phyloP scores from a whole-genome alignment of 192 early-diverging fungal genomes.

The Umbelopsis sp. region DNA sequence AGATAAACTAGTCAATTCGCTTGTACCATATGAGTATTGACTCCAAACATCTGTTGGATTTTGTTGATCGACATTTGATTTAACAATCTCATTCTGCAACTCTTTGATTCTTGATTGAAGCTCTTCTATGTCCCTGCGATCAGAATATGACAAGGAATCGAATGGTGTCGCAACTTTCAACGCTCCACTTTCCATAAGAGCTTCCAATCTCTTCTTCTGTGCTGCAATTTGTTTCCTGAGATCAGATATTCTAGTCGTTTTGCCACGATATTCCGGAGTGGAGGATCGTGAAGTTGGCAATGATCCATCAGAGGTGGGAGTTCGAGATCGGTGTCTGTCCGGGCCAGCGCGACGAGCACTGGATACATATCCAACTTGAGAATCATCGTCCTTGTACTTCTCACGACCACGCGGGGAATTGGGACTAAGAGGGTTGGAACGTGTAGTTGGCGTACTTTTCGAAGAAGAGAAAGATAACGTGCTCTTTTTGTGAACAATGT shows the following conservation, averaged over 20 bases:
- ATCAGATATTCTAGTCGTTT: conserved; percentile 38
- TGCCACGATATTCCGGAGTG: conserved; percentile 40
- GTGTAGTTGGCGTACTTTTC: conserved; percentile 16
- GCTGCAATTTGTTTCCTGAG: conserved; percentile 34
- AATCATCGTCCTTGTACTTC: conserved; percentile 26
- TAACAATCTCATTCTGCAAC: conserved; percentile 39
- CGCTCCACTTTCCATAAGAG: conserved; percentile 21
- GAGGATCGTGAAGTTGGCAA: conserved; percentile 2
- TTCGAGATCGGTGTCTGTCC: conserved; percentile 25
- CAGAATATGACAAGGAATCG: conserved; percentile 24
- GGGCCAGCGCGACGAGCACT: conserved; percentile 43
- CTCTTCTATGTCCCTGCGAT: conserved; percentile 48
- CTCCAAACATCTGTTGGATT: conserved; percentile 24
- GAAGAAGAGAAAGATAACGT: conserved; percentile 27
- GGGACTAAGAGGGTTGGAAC: conserved; percentile 2
- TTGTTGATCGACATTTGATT: conserved; percentile 8
- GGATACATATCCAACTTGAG: conserved; percentile 40
- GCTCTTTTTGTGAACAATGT: conserved; percentile 50
- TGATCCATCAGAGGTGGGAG: conserved; percentile 11
- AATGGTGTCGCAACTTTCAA: conserved; percentile 17
- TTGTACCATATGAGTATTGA: conserved; percentile 34
- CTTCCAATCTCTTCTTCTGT: conserved; percentile 19
- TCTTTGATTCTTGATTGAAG: conserved; percentile 47
- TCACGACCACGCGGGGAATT: conserved; percentile 24
- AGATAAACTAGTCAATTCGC: conserved; percentile 47